Evolutionary conservation across 2,329 filamentous ascomycete genomes (phyloP).

Genomic region (Beauveria asiatica): DNA sequence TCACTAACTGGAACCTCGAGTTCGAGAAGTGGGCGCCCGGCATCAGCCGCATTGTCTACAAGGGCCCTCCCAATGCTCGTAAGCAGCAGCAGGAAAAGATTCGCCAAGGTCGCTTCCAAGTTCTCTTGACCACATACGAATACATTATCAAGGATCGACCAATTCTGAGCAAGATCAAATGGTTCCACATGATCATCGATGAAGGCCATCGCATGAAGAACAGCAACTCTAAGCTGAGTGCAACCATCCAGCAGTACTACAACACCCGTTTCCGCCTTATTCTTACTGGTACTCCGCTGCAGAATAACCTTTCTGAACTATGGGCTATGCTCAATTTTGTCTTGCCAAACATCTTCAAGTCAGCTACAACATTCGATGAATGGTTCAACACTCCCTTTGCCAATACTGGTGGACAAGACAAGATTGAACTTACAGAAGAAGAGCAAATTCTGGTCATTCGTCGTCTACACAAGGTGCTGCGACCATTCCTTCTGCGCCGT

Average conservation of each 20-base stretch:
- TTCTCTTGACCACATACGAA: constrained; percentile 94
- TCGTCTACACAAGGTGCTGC: constrained; percentile 93
- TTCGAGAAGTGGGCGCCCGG: constrained; percentile 98
- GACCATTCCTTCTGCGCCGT: constrained; percentile 94
- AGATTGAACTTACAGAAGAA: constrained; percentile 99
- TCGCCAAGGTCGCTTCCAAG: constrained; percentile 90
- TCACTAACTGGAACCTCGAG: constrained; percentile 98
- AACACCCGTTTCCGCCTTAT: constrained; percentile 91
- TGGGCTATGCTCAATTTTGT: constrained; percentile 99
- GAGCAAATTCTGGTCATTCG: constrained; percentile 97
- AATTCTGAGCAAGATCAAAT: constrained; percentile 94
- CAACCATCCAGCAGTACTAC: constrained; percentile 92
- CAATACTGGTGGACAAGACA: constrained; percentile 95
- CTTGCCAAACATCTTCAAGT: constrained; percentile 97
- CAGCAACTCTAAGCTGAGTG: constrained; percentile 87
- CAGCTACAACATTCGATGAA: constrained; percentile 95
- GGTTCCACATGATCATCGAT: constrained; percentile 99
- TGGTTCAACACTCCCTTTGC: constrained; percentile 99
- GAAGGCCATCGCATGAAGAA: constrained; percentile 99
- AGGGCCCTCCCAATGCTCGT: constrained; percentile 79
- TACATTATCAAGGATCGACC: constrained; percentile 99
- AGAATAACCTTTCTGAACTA: constrained; percentile 92
- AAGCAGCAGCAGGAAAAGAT: constrained; percentile 92
- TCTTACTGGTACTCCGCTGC: constrained; percentile 90
- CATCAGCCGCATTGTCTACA: constrained; percentile 85